Evolutionary conservation across 2,329 filamentous ascomycete genomes (phyloP), one percentile per base, ranked within the genome.

Genomic region (Aureobasidium namibiae): DNA sequence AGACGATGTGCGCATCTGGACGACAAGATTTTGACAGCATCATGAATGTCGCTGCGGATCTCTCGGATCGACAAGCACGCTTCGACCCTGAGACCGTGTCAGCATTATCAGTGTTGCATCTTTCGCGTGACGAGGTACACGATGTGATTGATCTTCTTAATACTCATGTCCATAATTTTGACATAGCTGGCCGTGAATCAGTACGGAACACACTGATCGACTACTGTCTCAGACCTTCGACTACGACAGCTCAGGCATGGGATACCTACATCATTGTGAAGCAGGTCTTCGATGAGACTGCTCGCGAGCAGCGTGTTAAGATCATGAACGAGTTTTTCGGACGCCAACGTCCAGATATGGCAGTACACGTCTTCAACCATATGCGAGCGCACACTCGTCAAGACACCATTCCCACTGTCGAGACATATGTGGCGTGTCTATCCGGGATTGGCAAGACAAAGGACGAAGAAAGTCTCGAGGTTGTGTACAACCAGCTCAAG

Each of bases 241-340:
- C 81, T 65, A 88, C 83, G 11, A 87, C 84, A 4, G 80, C 84
- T 3, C 80, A 85, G 52, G 77, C 76, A 4, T 87, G 83, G 82
- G 80, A 84, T 49, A 76, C 77, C 0, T 86, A 86, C 65, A 77
- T 78, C 53, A 78, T 86, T n/a, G 66, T 84, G 41, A 77, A 76
- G 34, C 69, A 79, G n/a, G 75, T 80, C 10, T 85, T 86, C 63
- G 75, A 79, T 68, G 88, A 78, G 73, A 86, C 86, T 0, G 78
- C 82, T n/a, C 78, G 84, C 6, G 76, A 79, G 2, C 78, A 82
- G 52, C 87, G 92, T 10, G 84, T 86, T 14, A 73, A 79, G 26
- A 78, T 96, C 45, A 95, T 99, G 89, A 80, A 86, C 23, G 78
- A 82, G 23, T 96, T 97, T 74, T 96, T 97, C 74, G 95, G 95